Evolutionary conservation across 345 rosid genomes (phyloP).

Genomic region (Hypericum androsaemum): DNA sequence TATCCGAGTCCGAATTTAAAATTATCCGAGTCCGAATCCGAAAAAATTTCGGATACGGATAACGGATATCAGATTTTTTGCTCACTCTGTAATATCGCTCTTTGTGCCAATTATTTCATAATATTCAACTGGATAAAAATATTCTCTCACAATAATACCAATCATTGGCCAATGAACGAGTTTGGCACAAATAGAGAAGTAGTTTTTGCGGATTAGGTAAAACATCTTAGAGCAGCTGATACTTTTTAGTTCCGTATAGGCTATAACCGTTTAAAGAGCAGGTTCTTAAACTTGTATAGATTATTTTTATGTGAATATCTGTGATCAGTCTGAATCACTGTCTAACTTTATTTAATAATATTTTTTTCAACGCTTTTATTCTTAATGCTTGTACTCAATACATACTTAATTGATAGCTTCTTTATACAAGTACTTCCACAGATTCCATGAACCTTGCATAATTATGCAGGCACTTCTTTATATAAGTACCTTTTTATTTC

Average conservation of each 20-base stretch:
- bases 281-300: too few species aligned
- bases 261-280: too few species aligned
- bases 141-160: constrained; percentile 31
- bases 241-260: constrained; percentile 25
- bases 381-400: too few species aligned
- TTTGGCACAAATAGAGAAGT: constrained; percentile 13
- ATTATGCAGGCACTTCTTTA: constrained; percentile 1
- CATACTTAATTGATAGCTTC: neutral
- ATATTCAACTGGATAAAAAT: neutral
- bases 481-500: constrained; percentile 9
- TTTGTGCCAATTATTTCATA: constrained; percentile 7
- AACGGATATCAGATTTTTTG: too few species aligned
- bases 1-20: too few species aligned
- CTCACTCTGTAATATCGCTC: constrained; percentile 25
- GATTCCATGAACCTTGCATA: constrained; percentile 23
- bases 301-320: too few species aligned
- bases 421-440: constrained; percentile 14
- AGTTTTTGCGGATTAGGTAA: constrained; percentile 29
- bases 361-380: too few species aligned
- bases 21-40: too few species aligned
- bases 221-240: constrained; percentile 5
- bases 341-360: too few species aligned
- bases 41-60: too few species aligned
- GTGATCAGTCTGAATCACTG: too few species aligned
- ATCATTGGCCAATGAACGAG: constrained; percentile 26